A percentile compares a stretch with the other conserved stretches of the same genome.
These are phyloP conservation scores for Plantago ovata DNA, from an alignment of 257 asterid species.

Conservation along the genomic window DNA sequence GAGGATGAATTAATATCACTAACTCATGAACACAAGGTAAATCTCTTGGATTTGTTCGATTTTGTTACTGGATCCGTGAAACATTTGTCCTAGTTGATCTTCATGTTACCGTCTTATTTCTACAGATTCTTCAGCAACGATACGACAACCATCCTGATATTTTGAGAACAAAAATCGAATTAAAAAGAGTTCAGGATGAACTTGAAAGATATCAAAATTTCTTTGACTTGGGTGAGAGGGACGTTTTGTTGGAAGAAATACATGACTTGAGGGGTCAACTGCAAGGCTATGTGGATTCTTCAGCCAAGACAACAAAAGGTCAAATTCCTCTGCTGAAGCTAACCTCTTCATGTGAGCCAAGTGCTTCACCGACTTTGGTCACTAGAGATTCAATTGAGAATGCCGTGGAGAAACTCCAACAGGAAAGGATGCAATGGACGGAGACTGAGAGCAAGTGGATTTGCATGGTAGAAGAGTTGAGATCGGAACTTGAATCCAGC, in stretches of 20 bases:
- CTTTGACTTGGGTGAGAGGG: conserved; percentile 96
- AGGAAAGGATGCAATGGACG: conserved; percentile 79
- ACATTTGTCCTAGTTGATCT: conserved; percentile 22
- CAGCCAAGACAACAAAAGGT: conserved; percentile 51
- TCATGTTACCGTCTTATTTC: conserved; percentile 17
- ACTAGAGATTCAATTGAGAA: conserved; percentile 40
- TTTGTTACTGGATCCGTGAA: conserved; percentile 12
- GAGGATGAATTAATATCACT: conserved; percentile 74
- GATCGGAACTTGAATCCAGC: conserved; percentile 60
- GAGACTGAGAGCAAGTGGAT: conserved; percentile 92
- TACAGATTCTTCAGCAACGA: conserved; percentile 80
- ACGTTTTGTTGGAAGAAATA: conserved; percentile 85
- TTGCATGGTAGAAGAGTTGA: conserved; percentile 76
- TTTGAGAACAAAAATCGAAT: conserved; percentile 65
- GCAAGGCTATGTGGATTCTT: conserved; percentile 64
- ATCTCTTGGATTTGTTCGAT: conserved; percentile 4
- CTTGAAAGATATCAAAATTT: conserved; percentile 76
- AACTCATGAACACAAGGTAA: conserved; percentile 78
- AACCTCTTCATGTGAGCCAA: conserved; percentile 62
- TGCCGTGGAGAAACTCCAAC: conserved; percentile 59
- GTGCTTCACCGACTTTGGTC: conserved; percentile 39
- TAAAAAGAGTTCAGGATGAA: conserved; percentile 74
- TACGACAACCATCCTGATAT: conserved; percentile 91
- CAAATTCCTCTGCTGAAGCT: conserved; percentile 56
- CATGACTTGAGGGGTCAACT: conserved; percentile 81